Evolutionary conservation across 805 yeast genomes (phyloP), one percentile per base, ranked within the genome.

Genomic region (Suhomyces tanzawaensis): DNA sequence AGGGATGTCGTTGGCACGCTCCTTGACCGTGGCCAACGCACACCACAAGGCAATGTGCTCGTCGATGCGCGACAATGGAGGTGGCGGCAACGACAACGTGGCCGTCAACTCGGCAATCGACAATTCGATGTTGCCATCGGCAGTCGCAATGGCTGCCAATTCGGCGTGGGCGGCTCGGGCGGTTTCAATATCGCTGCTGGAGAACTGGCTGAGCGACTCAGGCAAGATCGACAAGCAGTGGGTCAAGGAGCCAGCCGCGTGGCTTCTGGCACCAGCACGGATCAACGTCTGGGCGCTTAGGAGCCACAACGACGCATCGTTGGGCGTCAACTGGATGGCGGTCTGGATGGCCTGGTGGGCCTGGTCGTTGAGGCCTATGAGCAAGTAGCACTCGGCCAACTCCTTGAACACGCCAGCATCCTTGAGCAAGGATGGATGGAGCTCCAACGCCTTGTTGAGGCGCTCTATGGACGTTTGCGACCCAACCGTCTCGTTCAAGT

Each of bases 131-230:
- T 77, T 70, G 13, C 74, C 74, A 19, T 76, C 75, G 6, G 71
- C 64, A 1, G 74, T 69, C 2, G 77, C 75, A n/a, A 79, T 60
- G 4, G 74, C 72, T 0, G 81, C 82, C 32, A 79, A 57, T 47
- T 77, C 80, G 3, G 76, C 70, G 56, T 77, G 82, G 3, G 74
- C 72, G 12, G 71, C 63, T 37, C 81, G 61, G 0, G 77, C 73
- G 1, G 74, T 62, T 37, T 72, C 74, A n/a, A 73, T 53, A 32
- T 71, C 76, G 4, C 53, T 52, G 2, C 49, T 28, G 5, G 56
- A 40, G 34, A 64, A 49, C 30, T 60, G 52, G 33, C 45, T 50
- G 7, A 64, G 47, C 14, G 51, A 43, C 13, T 55, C 58, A 3
- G 76, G 74, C 31, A 73, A 52, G 27, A 69, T 56, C 15, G 64